Conservation (phyloP, 306 rosid genomes). For the Medicago arabica region DNA sequence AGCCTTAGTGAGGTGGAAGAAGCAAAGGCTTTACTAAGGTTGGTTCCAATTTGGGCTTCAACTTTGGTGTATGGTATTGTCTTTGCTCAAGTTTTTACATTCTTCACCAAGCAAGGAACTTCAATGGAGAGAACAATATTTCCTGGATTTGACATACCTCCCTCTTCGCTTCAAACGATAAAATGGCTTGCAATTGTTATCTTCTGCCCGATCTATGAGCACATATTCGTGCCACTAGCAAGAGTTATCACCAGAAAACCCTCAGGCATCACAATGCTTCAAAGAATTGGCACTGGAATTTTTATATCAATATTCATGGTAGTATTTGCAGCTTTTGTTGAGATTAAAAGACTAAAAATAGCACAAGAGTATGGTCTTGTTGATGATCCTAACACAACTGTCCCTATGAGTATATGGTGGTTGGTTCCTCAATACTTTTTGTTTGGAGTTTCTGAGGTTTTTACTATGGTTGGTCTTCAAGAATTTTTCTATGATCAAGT, state of each 20-base stretch:
- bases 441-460: conserved; percentile 60
- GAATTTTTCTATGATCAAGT: conserved; percentile 84
- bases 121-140: conserved; percentile 58
- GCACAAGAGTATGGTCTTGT: conserved; percentile 61
- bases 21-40: conserved; percentile 54
- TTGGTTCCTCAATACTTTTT: conserved; percentile 42
- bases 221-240: conserved; percentile 57
- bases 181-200: conserved; percentile 41
- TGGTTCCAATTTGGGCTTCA: conserved; percentile 53
- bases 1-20: conserved; percentile 50
- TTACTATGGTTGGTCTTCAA: conserved; percentile 78
- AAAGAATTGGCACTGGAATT: conserved; percentile 73
- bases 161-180: conserved; percentile 70
- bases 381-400: conserved; percentile 55
- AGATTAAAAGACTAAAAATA: conserved; percentile 61
- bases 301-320: conserved; percentile 49
- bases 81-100: conserved; percentile 47
- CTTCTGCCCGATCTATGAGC: conserved; percentile 60
- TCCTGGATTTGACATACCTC: conserved; percentile 54
- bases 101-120: conserved; percentile 57
- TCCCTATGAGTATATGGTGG: conserved; percentile 86
- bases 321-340: conserved; percentile 62
- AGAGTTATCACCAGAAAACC: conserved; percentile 58
- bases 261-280: conserved; percentile 75
- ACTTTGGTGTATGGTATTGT: conserved; percentile 47